Base-by-base conservation (phyloP, 768 basidiomycete genomes). In the Hemileccinum rubropunctum region DNA sequence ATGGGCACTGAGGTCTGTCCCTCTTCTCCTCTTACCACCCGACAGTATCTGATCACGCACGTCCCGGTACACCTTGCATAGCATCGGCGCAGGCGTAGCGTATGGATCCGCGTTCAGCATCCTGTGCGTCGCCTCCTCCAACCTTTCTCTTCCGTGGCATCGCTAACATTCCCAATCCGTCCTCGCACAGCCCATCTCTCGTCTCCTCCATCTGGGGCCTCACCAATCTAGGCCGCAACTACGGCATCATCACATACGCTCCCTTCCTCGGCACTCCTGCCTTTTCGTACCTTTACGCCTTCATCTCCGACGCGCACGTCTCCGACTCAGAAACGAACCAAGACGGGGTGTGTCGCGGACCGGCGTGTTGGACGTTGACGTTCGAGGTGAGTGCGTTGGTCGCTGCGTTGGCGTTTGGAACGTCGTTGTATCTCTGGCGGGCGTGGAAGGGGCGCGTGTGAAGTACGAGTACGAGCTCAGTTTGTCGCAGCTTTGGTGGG, bases 211-310 rank as follows among this genome's bases (percentile, higher is more conserved):
- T 86, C 20, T 92, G 88, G 86, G 90, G 90, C 12, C 63, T 76
- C 23, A 60, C 73, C n/a, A 77, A 88, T 53, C 70, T 84, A 5
- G 90, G 82, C 9, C 80, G 90, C 49, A 92, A 92, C 65, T 91
- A 81, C 51, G 88, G 88, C 21, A 66, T 88, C 33, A 60, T 89
- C 48, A 81, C 84, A 42, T 89, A 88, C 57, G 82, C 88, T 0
- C 84, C 88, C 5, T 86, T 91, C 64, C 64, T 82, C 21, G 89
- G 88, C 6, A 89, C 88, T 0, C 80, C 87, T 2, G 32, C 81
- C 0, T 91, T 90, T 63, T 89, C 90, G 3, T 91, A 88, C 64
- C 61, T 91, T 0, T 92, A 90, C 52, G 90, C 90, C 13, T 81
- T 84, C 56, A 61, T 88, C 41, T 77, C 84, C 6, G 76, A 76